Percentiles rank a stretch among this genome's conserved stretches.
phyloP scores from a whole-genome alignment of 306 rosid species.

The Corylus heterophylla region DNA sequence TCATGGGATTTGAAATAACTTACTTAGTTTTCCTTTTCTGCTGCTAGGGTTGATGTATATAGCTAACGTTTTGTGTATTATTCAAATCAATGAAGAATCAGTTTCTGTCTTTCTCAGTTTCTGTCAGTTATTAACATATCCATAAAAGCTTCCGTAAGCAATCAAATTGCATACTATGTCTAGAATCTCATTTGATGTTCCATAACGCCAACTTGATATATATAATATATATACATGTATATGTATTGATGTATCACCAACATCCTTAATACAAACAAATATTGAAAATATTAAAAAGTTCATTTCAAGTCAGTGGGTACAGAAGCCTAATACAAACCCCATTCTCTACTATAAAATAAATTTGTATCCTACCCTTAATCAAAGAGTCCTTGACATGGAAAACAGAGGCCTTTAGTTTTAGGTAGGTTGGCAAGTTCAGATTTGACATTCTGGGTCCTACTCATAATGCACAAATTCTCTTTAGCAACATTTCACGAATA shows the following conservation, averaged over 20 bases:
- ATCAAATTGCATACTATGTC: not conserved
- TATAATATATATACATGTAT: not conserved
- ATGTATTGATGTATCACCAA: not conserved
- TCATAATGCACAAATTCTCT: not conserved
- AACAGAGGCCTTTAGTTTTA: not conserved
- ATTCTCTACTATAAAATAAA: not conserved
- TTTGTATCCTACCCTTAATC: not conserved
- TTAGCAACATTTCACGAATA: not conserved
- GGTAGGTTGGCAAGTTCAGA: not conserved
- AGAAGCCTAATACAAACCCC: not conserved
- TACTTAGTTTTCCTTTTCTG: no score
- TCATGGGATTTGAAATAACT: no score
- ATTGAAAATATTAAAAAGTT: not conserved
- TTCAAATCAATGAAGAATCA: no score
- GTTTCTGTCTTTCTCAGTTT: no score
- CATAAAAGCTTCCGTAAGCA: not conserved
- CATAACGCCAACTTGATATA: not conserved
- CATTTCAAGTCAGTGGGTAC: not conserved
- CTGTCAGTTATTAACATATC: not conserved
- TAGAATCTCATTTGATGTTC: not conserved
- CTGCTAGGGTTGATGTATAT: no score
- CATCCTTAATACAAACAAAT: not conserved
- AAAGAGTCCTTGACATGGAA: not conserved
- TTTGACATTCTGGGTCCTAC: not conserved
- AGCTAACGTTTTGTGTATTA: no score